Percentiles rank a stretch among this genome's conserved stretches.
Conservation (phyloP, 371 early-diverging fungal species). For the Umbelopsis sp. region DNA sequence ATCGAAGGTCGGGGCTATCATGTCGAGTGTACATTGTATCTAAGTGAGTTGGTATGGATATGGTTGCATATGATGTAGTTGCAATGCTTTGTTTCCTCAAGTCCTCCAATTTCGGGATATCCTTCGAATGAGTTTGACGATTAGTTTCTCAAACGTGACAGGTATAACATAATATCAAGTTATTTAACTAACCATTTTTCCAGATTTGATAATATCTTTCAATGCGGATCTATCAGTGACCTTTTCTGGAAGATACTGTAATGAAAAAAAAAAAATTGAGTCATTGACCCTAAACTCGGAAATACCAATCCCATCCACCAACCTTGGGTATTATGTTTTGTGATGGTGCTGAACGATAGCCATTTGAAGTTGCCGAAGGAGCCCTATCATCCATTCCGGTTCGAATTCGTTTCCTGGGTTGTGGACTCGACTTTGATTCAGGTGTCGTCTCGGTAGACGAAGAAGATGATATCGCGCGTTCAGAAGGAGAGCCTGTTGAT, state of each 20-base stretch:
- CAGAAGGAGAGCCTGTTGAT: background rate
- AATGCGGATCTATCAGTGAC: background rate
- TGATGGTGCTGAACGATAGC: background rate
- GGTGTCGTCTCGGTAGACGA: constrained; percentile 1
- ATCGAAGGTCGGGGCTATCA: background rate
- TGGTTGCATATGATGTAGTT: background rate
- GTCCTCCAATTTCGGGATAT: constrained; percentile 8
- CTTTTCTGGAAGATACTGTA: background rate
- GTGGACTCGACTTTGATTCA: background rate
- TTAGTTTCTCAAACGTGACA: background rate
- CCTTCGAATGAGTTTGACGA: background rate
- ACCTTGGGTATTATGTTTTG: background rate
- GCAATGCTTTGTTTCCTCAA: background rate
- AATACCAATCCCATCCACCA: background rate
- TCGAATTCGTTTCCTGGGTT: background rate
- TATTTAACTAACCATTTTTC: background rate
- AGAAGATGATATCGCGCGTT: background rate
- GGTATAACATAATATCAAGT: no score
- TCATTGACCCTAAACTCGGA: background rate
- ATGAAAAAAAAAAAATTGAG: background rate
- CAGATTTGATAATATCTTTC: constrained; percentile 9
- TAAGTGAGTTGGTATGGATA: background rate
- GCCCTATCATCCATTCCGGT: background rate
- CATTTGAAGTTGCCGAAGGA: background rate
- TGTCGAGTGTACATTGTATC: background rate